Evolutionary conservation across 1,139 yeast genomes (phyloP).

Genomic region (Geotrichum reessii): DNA sequence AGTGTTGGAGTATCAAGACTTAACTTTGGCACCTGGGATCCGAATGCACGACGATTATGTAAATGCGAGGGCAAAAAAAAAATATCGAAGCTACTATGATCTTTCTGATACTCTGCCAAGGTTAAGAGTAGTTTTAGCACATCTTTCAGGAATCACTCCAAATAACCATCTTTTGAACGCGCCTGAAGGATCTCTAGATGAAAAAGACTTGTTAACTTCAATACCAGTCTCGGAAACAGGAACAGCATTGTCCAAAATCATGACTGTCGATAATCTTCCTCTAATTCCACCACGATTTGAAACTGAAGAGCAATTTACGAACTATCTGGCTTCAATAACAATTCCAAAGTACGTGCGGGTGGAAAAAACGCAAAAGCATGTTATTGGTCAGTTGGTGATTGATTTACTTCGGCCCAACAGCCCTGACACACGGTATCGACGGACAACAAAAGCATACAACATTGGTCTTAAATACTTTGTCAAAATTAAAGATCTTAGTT

Average conservation of each 20-base stretch:
- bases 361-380: conserved; percentile 15
- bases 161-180: conserved; percentile 2
- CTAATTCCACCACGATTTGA: conserved; percentile 19
- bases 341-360: conserved; percentile 15
- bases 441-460: conserved; percentile 41
- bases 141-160: conserved; percentile 11
- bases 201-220: conserved; percentile 5
- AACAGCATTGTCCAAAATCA: conserved; percentile 1
- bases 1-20: conserved; percentile 18
- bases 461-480: conserved; percentile 42
- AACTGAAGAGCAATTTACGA: conserved; percentile 14
- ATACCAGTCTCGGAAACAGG: conserved; percentile 1
- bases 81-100: conserved; percentile 16
- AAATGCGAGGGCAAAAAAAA: conserved; percentile 1
- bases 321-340: conserved; percentile 18
- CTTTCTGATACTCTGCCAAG: conserved; percentile 7
- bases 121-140: conserved; percentile 10
- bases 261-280: conserved; percentile 17
- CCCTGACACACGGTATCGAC: conserved; percentile 32
- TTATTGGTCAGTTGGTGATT: conserved; percentile 27
- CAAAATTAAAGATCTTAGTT: conserved; percentile 38
- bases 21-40: conserved; percentile 11
- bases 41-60: neutral
- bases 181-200: conserved; percentile 1
- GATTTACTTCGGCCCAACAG: conserved; percentile 42